These are phyloP conservation scores for Diaporthe helianthi DNA, from an alignment of 2,329 filamentous ascomycete genomes.

Conservation along the genomic window DNA sequence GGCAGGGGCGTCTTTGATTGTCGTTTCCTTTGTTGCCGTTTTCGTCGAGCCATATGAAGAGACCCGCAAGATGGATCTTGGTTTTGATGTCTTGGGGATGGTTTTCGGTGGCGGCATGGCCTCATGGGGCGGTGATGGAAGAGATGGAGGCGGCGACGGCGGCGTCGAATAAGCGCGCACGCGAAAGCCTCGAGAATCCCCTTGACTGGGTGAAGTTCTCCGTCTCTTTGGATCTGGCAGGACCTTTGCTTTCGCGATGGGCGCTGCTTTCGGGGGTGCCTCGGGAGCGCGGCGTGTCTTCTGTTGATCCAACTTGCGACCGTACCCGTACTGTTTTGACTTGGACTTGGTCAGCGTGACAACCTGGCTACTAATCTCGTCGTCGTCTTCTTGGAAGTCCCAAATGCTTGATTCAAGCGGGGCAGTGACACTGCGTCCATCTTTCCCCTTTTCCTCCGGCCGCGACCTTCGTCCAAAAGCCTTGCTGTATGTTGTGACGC, in stretches of 20 bases:
- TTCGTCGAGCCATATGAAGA: constrained; percentile 25
- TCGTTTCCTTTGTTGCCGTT: constrained; percentile 12
- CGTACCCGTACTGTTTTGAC: constrained; percentile 29
- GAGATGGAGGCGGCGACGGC: constrained; percentile 33
- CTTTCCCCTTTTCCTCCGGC: constrained; percentile 27
- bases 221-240: constrained; percentile 32
- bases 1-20: constrained; percentile 13
- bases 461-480: constrained; percentile 37
- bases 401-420: constrained; percentile 34
- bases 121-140: constrained; percentile 32
- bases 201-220: constrained; percentile 24
- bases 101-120: constrained; percentile 32
- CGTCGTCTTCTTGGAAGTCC: constrained; percentile 35
- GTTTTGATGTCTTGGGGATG: constrained; percentile 27
- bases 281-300: constrained; percentile 20
- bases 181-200: constrained; percentile 10
- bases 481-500: constrained; percentile 43
- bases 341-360: constrained; percentile 32
- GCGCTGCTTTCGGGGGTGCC: background rate
- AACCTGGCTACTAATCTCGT: constrained; percentile 33
- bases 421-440: constrained; percentile 31
- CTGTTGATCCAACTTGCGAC: constrained; percentile 17
- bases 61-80: constrained; percentile 24
- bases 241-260: constrained; percentile 10
- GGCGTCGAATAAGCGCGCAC: constrained; percentile 34